Evolutionary conservation across 345 rosid genomes (phyloP).

Genomic region (Streptanthus diversifolius): DNA sequence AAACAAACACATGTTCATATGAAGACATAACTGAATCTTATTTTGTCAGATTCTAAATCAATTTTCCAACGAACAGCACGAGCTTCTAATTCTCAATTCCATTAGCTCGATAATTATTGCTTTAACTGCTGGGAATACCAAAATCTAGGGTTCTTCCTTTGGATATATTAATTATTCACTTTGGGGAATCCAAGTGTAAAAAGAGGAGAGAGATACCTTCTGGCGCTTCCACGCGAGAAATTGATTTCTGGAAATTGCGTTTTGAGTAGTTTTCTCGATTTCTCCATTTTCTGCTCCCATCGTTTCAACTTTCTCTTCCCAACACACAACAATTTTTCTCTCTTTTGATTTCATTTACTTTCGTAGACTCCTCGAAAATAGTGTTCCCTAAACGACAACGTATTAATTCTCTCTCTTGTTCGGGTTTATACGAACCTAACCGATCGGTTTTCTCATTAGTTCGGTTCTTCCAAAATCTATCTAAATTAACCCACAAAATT

Average conservation of each 20-base stretch:
- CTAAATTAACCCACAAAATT: not conserved
- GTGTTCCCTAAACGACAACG: conserved; percentile 4
- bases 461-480: not conserved
- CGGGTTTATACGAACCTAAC: not conserved
- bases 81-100: not conserved
- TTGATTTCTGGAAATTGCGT: conserved; percentile 43
- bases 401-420: not conserved
- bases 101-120: not conserved
- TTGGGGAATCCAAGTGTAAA: not conserved
- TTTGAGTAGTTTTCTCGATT: conserved; percentile 21
- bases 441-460: not conserved
- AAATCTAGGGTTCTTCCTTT: conserved; percentile 31
- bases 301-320: not conserved
- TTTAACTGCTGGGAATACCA: not conserved
- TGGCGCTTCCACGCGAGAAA: conserved; percentile 68
- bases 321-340: not conserved
- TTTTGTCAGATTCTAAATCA: no score
- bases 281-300: conserved; percentile 59
- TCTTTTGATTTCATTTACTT: not conserved
- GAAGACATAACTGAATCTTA: no score
- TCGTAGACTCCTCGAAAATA: not conserved
- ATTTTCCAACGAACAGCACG: no score
- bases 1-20: no score
- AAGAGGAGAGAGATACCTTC: conserved; percentile 38
- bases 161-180: not conserved